Percentiles rank a stretch among this genome's conserved stretches.
Evolutionary conservation across 78 protist genomes (phyloP).

Genomic region (Polysphondylium violaceum): DNA sequence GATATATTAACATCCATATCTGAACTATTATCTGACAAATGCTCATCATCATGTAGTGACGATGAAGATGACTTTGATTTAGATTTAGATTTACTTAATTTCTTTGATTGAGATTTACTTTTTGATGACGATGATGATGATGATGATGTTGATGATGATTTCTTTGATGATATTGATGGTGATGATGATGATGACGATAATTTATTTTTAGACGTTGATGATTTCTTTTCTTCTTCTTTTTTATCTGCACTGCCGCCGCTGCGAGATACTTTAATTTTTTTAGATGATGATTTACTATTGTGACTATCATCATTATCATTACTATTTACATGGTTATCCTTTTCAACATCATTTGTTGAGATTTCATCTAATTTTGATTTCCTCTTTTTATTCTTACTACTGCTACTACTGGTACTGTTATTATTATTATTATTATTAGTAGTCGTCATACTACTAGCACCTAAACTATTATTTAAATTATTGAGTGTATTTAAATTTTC

Average conservation of each 20-base stretch:
- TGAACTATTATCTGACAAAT: slow-evolving; percentile 14
- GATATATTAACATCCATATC: slow-evolving; percentile 65
- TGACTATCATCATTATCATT: not conserved
- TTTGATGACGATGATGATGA: not conserved
- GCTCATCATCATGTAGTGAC: not conserved
- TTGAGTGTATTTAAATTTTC: too few relatives aligned
- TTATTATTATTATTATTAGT: not conserved
- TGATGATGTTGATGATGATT: not conserved
- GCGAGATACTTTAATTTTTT: not conserved
- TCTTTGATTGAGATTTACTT: not conserved
- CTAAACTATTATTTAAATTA: too few relatives aligned
- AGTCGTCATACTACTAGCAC: not conserved
- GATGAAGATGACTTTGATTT: not conserved
- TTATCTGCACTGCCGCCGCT: slow-evolving; percentile 10
- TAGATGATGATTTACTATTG: not conserved
- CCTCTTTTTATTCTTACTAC: too few relatives aligned
- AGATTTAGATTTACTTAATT: slow-evolving; percentile 3
- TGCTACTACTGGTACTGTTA: too few relatives aligned
- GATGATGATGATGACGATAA: not conserved
- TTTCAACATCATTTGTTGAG: not conserved
- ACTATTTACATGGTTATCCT: not conserved
- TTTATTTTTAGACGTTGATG: not conserved
- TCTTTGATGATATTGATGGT: not conserved
- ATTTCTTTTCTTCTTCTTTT: not conserved
- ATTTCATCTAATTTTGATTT: too few relatives aligned